Evolutionary conservation across 768 basidiomycete species (phyloP).

Genomic region (Psilocybe sp.): DNA sequence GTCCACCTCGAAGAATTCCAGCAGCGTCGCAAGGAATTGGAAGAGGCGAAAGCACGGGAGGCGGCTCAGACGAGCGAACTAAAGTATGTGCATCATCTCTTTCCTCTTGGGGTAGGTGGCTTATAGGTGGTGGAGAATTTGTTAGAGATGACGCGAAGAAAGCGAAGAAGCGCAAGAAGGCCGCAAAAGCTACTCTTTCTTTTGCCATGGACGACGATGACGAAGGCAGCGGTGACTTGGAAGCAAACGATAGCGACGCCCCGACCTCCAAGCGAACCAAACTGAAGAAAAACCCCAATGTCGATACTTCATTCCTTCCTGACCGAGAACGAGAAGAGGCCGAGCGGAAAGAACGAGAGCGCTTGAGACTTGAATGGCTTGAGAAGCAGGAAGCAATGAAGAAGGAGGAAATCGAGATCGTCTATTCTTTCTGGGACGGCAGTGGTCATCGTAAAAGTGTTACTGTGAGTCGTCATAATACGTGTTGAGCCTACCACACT

Average conservation of each 20-base stretch:
- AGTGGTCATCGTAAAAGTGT: constrained; percentile 95
- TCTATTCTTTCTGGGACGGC: constrained; percentile 98
- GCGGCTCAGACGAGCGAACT: constrained; percentile 81
- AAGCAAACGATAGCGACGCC: constrained; percentile 37
- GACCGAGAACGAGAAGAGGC: constrained; percentile 96
- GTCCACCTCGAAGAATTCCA: constrained; percentile 93
- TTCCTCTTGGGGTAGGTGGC: constrained; percentile 41
- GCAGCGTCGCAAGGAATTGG: constrained; percentile 81
- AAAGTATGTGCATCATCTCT: constrained; percentile 60
- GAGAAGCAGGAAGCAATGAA: constrained; percentile 61
- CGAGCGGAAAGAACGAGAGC: constrained; percentile 86
- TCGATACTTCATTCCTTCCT: constrained; percentile 97
- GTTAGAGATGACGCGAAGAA: constrained; percentile 86
- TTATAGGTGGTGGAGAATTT: constrained; percentile 77
- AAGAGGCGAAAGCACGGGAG: constrained; percentile 88
- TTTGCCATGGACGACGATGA: constrained; percentile 85
- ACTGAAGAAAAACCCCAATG: constrained; percentile 91
- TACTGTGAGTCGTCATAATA: constrained; percentile 48
- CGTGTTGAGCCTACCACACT: neutral
- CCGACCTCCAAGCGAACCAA: constrained; percentile 68
- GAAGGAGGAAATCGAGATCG: constrained; percentile 80
- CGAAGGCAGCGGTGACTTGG: constrained; percentile 34
- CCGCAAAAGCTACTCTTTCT: constrained; percentile 83
- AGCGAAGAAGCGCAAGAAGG: constrained; percentile 91
- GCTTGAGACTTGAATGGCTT: constrained; percentile 90